Conservation (phyloP, 768 basidiomycete genomes). For the Xerocomus potaroensis region DNA sequence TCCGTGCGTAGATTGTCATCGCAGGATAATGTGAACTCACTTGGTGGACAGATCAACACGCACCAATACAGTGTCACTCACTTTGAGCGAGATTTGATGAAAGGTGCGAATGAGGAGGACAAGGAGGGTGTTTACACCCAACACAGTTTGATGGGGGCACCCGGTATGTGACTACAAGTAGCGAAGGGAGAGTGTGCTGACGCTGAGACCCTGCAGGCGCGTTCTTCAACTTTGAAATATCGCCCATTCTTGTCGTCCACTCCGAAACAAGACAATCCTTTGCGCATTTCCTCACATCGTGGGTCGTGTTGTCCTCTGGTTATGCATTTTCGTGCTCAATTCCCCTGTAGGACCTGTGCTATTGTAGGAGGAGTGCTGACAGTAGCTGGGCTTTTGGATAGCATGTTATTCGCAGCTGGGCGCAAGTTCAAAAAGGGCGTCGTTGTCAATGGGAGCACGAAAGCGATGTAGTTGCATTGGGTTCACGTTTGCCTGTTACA, state of each 20-base stretch:
- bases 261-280: constrained; percentile 90
- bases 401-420: constrained; percentile 78
- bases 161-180: constrained; percentile 36
- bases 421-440: constrained; percentile 65
- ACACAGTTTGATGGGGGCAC: constrained; percentile 71
- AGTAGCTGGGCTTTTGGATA: constrained; percentile 85
- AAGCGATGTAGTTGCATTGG: constrained; percentile 26
- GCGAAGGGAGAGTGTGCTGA: not conserved
- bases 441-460: constrained; percentile 26
- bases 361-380: constrained; percentile 98
- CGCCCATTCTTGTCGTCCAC: constrained; percentile 92
- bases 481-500: constrained; percentile 5
- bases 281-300: constrained; percentile 98
- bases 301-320: constrained; percentile 31
- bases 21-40: constrained; percentile 4
- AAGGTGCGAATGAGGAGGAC: constrained; percentile 56
- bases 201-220: constrained; percentile 44
- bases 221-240: constrained; percentile 95
- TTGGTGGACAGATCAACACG: constrained; percentile 58
- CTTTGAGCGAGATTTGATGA: constrained; percentile 86
- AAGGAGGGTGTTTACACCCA: constrained; percentile 64
- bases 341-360: constrained; percentile 73
- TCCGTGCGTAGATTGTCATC: constrained; percentile 38
- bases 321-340: not conserved
- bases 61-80: constrained; percentile 96